These are phyloP conservation scores for Solanum medicagineum DNA, from an alignment of 257 asterid genomes.

Conservation along the genomic window DNA sequence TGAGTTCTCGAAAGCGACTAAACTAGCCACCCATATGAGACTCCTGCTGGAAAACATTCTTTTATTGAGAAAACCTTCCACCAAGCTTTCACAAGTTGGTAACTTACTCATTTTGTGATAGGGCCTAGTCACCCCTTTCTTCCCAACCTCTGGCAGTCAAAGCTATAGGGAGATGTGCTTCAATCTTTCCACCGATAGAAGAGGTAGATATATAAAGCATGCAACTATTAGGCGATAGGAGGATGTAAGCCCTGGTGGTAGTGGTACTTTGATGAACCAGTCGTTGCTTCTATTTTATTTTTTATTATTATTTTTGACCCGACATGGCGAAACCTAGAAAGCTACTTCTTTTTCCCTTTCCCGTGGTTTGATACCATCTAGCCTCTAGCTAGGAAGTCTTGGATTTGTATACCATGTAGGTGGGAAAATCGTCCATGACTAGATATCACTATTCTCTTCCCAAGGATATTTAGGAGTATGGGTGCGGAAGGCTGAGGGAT, in stretches of 20 bases:
- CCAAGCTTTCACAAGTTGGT: background rate
- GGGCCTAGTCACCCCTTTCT: background rate
- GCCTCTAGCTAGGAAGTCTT: background rate
- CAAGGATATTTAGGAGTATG: background rate
- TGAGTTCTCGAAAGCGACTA: too few relatives aligned
- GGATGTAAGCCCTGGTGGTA: background rate
- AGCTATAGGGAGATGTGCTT: background rate
- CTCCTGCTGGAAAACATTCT: too few relatives aligned
- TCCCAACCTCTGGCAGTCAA: background rate
- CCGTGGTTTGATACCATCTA: background rate
- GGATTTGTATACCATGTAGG: background rate
- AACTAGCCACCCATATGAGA: too few relatives aligned
- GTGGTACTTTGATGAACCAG: too few relatives aligned
- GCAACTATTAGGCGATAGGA: background rate
- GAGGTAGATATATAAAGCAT: background rate
- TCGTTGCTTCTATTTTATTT: too few relatives aligned
- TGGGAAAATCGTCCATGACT: background rate
- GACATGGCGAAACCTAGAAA: background rate
- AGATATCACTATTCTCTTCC: too few relatives aligned
- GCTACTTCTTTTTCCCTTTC: background rate
- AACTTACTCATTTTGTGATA: background rate
- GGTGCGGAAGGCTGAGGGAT: background rate
- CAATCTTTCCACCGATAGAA: background rate
- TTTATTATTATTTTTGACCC: background rate
- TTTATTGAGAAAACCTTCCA: background rate